Evolutionary conservation across 139 green algal species (phyloP), one percentile per base, ranked within the genome.

Genomic region (Coccomyxa sp.): DNA sequence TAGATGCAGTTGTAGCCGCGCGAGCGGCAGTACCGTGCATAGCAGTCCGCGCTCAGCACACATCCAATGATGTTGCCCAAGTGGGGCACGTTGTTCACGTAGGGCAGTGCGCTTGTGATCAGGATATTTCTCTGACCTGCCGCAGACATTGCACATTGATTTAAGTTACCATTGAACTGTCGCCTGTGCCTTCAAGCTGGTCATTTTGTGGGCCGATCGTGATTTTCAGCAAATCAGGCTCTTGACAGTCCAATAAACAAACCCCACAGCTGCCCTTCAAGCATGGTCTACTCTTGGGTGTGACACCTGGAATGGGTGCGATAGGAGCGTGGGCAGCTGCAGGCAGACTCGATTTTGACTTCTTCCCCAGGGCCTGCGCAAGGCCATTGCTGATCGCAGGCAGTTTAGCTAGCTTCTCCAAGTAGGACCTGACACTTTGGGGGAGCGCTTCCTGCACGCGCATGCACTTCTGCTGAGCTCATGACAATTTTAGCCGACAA

Each of bases 41-140:
- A 99, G 80, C 92, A 92, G 84, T 99, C 96, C 0, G 96, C 96
- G 31, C 87, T 95, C n/a, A 99, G 89, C 68, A 99, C 96, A 85
- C 95, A 98, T 58, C 96, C 96, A 68, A 99, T 98, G 89, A 99
- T 99, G 93, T 99, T 99, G 78, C 96, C 96, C 76, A 99, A 91
- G 85, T 99, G 96, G 0, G 96, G 96, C 80, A 99, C 96, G 86
- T 99, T 99, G 91, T 99, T 99, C n/a, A 99, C 96, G 83, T 99
- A 99, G 0, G 96, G 96, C 85, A 99, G 92, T 11, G 96, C 96
- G 57, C 87, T 95, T 10, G 96, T 99, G 88, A 99, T 96, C 25
- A 94, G 76, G 21, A 95, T 82, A 81, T 95, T 95, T 51, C 89
- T 86, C 58, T 90, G 68, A 14, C 90, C 90, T 84, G 71, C 59